These are phyloP conservation scores for Petrea volubilis DNA, from an alignment of 257 asterid genomes.

Conservation along the genomic window DNA sequence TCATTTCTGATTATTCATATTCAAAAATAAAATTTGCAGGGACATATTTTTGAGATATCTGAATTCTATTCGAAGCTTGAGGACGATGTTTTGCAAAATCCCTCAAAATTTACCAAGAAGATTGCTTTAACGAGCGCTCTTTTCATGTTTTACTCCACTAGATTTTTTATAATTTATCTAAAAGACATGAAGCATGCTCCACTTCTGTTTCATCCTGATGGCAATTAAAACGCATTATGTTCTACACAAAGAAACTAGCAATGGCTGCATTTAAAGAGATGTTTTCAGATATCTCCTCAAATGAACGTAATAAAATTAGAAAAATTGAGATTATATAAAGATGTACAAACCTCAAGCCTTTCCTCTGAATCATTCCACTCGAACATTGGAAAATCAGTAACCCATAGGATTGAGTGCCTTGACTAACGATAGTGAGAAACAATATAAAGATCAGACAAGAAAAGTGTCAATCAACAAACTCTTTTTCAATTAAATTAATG, in stretches of 20 bases:
- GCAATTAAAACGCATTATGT: neutral
- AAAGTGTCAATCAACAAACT: neutral
- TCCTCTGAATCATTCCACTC: conserved; percentile 94
- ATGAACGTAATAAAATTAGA: neutral
- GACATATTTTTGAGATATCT: neutral
- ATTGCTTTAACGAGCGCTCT: no score
- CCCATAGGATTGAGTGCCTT: conserved; percentile 90
- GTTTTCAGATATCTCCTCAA: neutral
- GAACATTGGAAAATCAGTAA: conserved; percentile 99
- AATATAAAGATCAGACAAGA: conserved; percentile 21
- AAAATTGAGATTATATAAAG: neutral
- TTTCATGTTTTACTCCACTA: neutral
- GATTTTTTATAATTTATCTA: neutral
- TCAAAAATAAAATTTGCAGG: no score
- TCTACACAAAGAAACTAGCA: neutral
- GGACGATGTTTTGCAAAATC: neutral
- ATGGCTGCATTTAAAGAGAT: neutral
- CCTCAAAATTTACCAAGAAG: no score
- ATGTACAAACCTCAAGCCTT: conserved; percentile 82
- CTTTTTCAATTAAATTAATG: neutral
- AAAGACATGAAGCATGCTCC: neutral
- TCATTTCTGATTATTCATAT: neutral
- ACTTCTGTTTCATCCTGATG: neutral
- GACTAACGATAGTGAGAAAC: conserved; percentile 48
- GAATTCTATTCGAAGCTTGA: neutral